Evolutionary conservation across 495 filamentous ascomycete species (phyloP).

Genomic region (Viridothelium virens): DNA sequence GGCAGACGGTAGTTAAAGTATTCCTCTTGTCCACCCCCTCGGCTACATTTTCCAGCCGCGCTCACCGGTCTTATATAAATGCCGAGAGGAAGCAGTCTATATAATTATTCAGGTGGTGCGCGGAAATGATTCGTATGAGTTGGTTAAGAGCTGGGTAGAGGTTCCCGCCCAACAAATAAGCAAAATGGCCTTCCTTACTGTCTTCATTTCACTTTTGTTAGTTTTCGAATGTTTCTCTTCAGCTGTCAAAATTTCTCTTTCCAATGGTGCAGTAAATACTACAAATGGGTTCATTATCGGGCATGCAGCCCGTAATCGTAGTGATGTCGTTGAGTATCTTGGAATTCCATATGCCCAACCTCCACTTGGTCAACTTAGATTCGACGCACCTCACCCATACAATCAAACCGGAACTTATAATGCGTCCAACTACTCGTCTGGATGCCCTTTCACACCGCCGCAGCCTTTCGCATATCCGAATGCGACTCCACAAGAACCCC

Average conservation of each 20-base stretch:
- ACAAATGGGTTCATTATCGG: conserved; percentile 40
- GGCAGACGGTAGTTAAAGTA: not conserved
- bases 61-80: not conserved
- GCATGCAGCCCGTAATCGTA: conserved; percentile 36
- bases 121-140: not conserved
- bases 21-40: too few relatives aligned
- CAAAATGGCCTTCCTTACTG: not conserved
- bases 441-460: conserved; percentile 7
- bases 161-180: not conserved
- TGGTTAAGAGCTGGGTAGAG: not conserved
- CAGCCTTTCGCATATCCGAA: conserved; percentile 25
- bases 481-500: conserved; percentile 27
- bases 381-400: conserved; percentile 36
- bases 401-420: conserved; percentile 16
- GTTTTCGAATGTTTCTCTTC: not conserved
- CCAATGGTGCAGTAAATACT: conserved; percentile 13
- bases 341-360: conserved; percentile 45
- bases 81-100: not conserved
- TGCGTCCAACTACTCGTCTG: conserved; percentile 24
- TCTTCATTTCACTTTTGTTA: conserved; percentile 3
- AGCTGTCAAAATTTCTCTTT: not conserved
- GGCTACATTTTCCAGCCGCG: not conserved
- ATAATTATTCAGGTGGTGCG: not conserved
- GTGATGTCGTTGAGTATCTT: conserved; percentile 42
- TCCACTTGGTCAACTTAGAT: conserved; percentile 42